phyloP scores from a whole-genome alignment of 106 monocot genomes.

The Phalaenopsis equestris region DNA sequence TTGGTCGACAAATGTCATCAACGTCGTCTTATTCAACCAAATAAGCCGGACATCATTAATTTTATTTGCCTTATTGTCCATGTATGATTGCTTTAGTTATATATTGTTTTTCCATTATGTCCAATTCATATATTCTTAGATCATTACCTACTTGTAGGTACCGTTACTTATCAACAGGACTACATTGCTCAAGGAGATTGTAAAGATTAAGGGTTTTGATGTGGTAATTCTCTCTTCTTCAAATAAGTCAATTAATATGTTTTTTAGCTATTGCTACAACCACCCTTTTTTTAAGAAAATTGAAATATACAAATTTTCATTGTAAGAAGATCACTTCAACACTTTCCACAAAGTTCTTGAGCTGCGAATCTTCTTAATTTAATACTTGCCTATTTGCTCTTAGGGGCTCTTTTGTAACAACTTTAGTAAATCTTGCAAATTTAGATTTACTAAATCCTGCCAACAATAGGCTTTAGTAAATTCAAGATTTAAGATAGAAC shows the following conservation, averaged over 20 bases:
- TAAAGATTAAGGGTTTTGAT: constrained; percentile 23
- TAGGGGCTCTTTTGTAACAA: too few relatives aligned
- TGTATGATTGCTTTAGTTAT: background rate
- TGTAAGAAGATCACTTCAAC: background rate
- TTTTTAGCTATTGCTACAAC: background rate
- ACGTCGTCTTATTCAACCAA: background rate
- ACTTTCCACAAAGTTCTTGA: background rate
- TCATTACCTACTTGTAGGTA: constrained; percentile 19
- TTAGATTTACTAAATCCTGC: too few relatives aligned
- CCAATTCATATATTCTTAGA: background rate
- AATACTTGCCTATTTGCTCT: background rate
- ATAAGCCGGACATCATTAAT: background rate
- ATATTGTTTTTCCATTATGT: background rate
- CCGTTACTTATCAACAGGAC: constrained; percentile 35
- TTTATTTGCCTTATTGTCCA: background rate
- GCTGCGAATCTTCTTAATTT: too few relatives aligned
- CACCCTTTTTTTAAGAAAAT: background rate
- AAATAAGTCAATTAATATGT: background rate
- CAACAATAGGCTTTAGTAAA: too few relatives aligned
- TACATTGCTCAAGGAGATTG: constrained; percentile 37
- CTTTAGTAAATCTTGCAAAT: too few relatives aligned
- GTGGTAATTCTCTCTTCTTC: constrained; percentile 18
- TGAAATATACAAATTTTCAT: background rate
- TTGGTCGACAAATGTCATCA: background rate
- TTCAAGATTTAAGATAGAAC: too few relatives aligned